These are phyloP conservation scores for Irpex sp. DNA, from an alignment of 1,284 basidiomycete species.

Conservation along the genomic window DNA sequence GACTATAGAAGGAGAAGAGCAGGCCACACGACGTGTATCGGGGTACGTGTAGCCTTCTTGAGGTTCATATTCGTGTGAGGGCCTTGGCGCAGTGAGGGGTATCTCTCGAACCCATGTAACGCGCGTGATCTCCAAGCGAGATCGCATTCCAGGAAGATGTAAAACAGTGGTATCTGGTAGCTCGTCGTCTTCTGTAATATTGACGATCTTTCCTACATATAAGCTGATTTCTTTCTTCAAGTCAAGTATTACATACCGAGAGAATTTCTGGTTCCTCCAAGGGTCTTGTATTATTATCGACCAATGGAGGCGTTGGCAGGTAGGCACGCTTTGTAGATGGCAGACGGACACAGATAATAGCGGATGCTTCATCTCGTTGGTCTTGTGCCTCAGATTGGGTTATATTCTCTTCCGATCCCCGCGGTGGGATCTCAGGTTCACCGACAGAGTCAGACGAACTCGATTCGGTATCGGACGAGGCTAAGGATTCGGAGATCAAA, in stretches of 20 bases:
- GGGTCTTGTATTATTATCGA: background rate
- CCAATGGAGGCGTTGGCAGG: background rate
- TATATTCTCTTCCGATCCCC: background rate
- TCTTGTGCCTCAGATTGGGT: background rate
- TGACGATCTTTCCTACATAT: background rate
- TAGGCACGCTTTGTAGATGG: background rate
- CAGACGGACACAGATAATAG: background rate
- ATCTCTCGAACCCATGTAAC: background rate
- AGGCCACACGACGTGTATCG: background rate
- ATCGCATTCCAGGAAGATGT: background rate
- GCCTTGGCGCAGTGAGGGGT: background rate
- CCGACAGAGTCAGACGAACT: background rate
- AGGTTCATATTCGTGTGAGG: background rate
- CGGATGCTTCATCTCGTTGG: background rate
- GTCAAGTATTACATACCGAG: background rate
- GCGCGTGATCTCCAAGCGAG: background rate
- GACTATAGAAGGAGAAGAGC: background rate
- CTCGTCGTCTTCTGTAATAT: background rate
- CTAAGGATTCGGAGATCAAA: background rate
- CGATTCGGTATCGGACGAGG: background rate
- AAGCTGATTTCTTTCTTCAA: background rate
- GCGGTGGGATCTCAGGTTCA: background rate
- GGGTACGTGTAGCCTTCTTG: background rate
- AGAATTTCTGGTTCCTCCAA: background rate
- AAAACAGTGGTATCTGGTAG: background rate